Base-by-base conservation (phyloP, 139 green algal genomes). In the Chlamydomonas asymmetrica region DNA sequence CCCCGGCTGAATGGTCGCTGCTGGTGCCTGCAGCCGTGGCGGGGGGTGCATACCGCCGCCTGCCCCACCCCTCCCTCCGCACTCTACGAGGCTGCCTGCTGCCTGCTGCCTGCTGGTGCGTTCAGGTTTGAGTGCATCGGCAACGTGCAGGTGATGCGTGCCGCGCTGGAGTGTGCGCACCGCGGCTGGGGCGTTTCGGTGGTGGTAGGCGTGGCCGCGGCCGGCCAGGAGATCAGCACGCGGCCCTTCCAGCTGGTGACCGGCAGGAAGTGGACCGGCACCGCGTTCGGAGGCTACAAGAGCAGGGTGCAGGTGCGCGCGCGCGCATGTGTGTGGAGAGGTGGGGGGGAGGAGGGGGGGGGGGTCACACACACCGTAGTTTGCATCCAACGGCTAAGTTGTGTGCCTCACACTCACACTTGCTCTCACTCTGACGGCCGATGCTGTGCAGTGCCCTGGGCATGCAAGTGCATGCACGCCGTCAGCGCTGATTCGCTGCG, bases 241-340 rank as follows among this genome's bases (percentile, higher is more conserved):
- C 85, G 96, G 5, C 96, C 96, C 29, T 99, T 99, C 88, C 96
- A 98, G 86, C 88, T 99, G 16, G 93, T 97, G 45, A 97, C 94
- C 13, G 94, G 94, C 4, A 85, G 94, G 13, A 64, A 88, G 38
- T 98, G 94, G 96, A 94, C 90, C 81, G 96, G 96, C 38, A 98
- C 95, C 6, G 96, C 96, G 0, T 99, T 99, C 88, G 96, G 94
- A 1, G 94, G 95, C 20, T 98, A 92, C 85, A 97, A 97, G 83
- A 92, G 84, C 49, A 75, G 92, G 29, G 52, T 89, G 32, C 87
- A 94, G 80, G 84, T 88, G 75, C 0, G 77, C n/a, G 4, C 16
- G 8, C 8, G 8, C 54, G 54, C 54, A 8, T 63, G 54, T 22
- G 54, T 8, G 27, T 63, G 23, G 8, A 8, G 20, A 32, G 54